Base-by-base conservation (phyloP, 1,284 basidiomycete species). In the Pisolithus thermaeus region DNA sequence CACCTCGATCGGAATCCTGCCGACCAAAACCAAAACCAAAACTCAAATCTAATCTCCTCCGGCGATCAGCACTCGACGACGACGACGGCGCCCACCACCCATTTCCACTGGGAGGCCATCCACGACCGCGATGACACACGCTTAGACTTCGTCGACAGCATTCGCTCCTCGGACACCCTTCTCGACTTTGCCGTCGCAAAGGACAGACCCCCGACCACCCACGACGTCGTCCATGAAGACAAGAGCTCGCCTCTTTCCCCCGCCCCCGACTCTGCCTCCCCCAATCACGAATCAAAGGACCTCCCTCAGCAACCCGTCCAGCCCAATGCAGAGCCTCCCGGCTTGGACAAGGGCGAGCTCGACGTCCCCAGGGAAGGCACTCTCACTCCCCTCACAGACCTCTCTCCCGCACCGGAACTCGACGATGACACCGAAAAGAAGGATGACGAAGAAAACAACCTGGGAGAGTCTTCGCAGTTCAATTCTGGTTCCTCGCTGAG, bases 301-400 rank as follows among this genome's bases (percentile, higher is more conserved):
- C 48, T 50, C 4, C 38, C 55, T 5, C 50, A 36, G 28, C 27
- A 55, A 0, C 53, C 25, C 14, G 27, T 49, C 1, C 57, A 56
- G 9, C 12, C 52, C 3, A 50, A 46, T 41, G 14, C 49, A 28
- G 53, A 35, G 3, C 47, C 46, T n/a, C 32, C 53, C 14, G 9
- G 23, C 6, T 38, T 51, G 2, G 63, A 66, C 47, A 64, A 59
- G 8, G 60, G 55, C 20, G 63, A 65, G 3, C 53, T 57, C 9
- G 67, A 61, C 56, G 59, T 57, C 18, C 35, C 56, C 37, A 54
- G 58, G 45, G 67, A 67, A 22, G 71, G 68, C 52, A 65, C 65
- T 43, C 79, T 80, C 36, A 84, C 84, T 0, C 84, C 84, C 3
- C 77, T 87, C 61, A 85, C 81, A 57, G 84, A 86, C 56, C 77